phyloP scores from a whole-genome alignment of 331 rosid species.

The Quercus lobata region DNA sequence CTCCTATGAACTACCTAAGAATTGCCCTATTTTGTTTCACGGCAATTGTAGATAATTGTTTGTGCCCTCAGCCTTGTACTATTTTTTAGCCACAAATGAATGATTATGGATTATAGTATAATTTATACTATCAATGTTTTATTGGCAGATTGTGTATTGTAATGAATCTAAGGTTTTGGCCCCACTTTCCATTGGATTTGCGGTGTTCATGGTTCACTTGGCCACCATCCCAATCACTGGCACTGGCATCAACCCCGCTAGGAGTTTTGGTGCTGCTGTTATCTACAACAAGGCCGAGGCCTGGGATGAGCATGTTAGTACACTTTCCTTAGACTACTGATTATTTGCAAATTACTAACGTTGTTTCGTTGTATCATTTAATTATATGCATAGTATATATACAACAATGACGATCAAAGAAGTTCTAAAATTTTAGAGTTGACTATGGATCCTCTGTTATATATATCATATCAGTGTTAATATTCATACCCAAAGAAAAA shows the following conservation, averaged over 20 bases:
- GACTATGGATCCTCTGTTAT: no score
- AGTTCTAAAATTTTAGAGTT: no score
- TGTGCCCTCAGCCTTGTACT: no score
- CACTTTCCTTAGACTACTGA: background rate
- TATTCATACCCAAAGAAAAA: background rate
- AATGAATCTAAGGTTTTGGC: conserved; percentile 65
- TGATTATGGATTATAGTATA: background rate
- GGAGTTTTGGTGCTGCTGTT: conserved; percentile 91
- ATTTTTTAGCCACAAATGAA: background rate
- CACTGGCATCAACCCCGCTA: conserved; percentile 95
- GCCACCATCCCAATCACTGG: conserved; percentile 91
- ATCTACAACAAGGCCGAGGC: conserved; percentile 45
- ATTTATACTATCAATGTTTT: background rate
- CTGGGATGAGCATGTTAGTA: conserved; percentile 86
- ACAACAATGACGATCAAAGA: no score
- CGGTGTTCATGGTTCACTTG: no score
- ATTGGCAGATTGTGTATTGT: conserved; percentile 7
- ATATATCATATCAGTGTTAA: no score
- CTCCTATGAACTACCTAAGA: no score
- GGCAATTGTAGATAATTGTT: no score
- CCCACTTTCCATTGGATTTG: conserved; percentile 60
- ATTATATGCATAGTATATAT: no score
- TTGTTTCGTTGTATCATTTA: background rate
- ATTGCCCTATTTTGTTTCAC: no score
- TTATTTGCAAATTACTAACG: background rate